These are phyloP conservation scores for Xerocomellus chrysenteron DNA, from an alignment of 768 basidiomycete genomes.

Conservation along the genomic window DNA sequence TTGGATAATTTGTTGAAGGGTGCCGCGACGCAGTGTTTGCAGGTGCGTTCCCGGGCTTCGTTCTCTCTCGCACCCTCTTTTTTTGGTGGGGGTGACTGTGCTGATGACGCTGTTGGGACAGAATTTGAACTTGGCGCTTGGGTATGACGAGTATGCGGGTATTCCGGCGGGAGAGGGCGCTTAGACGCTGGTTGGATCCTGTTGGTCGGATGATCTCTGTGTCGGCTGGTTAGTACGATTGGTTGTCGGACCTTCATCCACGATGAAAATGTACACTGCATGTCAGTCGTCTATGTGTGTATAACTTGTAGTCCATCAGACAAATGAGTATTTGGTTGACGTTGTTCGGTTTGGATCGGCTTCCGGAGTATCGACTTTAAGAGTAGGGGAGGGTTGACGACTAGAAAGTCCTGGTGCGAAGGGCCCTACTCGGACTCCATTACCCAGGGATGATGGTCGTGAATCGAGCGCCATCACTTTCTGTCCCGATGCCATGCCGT, in stretches of 20 bases:
- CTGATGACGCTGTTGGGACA: conserved; percentile 29
- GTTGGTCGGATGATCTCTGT: not conserved
- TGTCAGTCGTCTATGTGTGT: not conserved
- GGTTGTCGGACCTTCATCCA: not conserved
- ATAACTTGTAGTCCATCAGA: not conserved
- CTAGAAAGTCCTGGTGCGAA: too few relatives aligned
- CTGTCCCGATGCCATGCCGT: not conserved
- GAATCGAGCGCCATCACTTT: not conserved
- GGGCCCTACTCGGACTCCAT: not conserved
- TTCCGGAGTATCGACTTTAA: too few relatives aligned
- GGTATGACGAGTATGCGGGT: conserved; percentile 81
- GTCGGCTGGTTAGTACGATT: not conserved
- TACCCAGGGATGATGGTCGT: not conserved
- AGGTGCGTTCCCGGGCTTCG: conserved; percentile 53
- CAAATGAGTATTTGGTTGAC: not conserved
- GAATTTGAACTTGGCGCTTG: conserved; percentile 90
- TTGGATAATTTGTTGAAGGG: conserved; percentile 97
- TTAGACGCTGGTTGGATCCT: not conserved
- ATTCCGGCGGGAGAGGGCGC: conserved; percentile 46
- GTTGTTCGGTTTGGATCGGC: not conserved
- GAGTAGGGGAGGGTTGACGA: not conserved
- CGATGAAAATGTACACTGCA: not conserved
- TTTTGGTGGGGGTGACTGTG: not conserved
- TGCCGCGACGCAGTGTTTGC: conserved; percentile 97
- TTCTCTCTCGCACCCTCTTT: not conserved